Base-by-base conservation (phyloP, 2,329 filamentous ascomycete species). In the Microcyclospora tardicrescens region DNA sequence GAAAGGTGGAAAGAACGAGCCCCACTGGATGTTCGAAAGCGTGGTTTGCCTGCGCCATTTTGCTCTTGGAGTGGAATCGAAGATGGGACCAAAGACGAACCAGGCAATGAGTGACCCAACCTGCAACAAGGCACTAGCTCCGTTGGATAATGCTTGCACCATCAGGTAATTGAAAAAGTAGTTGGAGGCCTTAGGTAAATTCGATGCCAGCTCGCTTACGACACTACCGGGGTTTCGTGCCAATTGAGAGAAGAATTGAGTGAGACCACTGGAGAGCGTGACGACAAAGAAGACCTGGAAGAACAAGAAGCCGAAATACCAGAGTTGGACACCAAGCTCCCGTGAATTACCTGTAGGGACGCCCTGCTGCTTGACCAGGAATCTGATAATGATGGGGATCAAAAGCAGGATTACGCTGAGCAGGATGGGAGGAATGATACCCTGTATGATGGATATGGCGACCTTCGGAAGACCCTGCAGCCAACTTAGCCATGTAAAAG, bases 131-230 rank as follows among this genome's bases (percentile, higher is more conserved):
- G 84, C 89, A 59, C 83, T 86, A 1, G 89, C 89, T 59, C 86
- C 94, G 45, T 84, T 86, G 45, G 84, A 86, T 51, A 96, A 71
- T 0, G 87, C 85, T 54, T 96, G 91, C 9, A 98, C 77, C 56
- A 95, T 81, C 78, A 98, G 87, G 71, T 98, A 98, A 1, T 85
- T 89, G 69, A 95, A 96, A 67, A 96, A 98, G 61, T 96, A 98
- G 57, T 95, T 94, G 50, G 85, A 82, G 0, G 87, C 81, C 49
- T 77, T 82, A 2, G 91, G 91, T 5, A 98, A 66, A 43, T 87
- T 91, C 10, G 68, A 59, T 0, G 89, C 89, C 19, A 98, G 65
- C 0, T 82, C 69, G 13, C 75, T 60, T 0, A 91, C 75, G 41
- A 93, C 74, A 29, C 70, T 71, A n/a, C 66, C 63, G 6, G 84